Evolutionary conservation across 495 filamentous ascomycete genomes (phyloP), one percentile per base, ranked within the genome.

Genomic region (Xylaria acuta): DNA sequence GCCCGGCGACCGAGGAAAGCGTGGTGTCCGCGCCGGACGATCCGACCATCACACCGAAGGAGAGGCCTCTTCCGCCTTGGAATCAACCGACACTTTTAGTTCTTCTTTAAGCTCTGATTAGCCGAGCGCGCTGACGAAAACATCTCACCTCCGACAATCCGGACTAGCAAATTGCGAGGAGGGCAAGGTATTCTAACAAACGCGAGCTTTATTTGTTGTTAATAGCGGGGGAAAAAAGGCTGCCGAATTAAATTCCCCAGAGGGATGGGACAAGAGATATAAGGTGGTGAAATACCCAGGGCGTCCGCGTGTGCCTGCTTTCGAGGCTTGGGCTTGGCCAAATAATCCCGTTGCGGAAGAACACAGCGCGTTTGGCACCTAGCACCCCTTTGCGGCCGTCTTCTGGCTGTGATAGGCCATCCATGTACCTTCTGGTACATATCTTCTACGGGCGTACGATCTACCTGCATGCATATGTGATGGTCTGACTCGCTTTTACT

Each of bases 311-410:
- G 65, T 67, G 65, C 63, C 63, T 65, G 32, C 65, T 40, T 36
- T 56, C 49, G 65, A 67, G 65, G 65, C 66, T 64, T 64, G 18
- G 69, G 69, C 69, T 71, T 64, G 60, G 69, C 69, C 69, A 25
- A 47, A 62, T 64, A 45, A n/a, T 64, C 69, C 60, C 59, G 22
- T 64, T 58, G 27, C 32, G 47, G 60, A 71, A 51, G 59, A 71
- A 64, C 30, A 63, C 69, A 71, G 69, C 22, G 69, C 69, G 56
- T 71, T 45, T 64, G 45, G n/a, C 34, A 38, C 56, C 56, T 20
- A 59, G 47, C 32, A 70, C 69, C 69, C 59, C 47, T 64, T 71
- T 71, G 62, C 60, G 45, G 47, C 40, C 18, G 27, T 45, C 34
- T 53, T 60, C 40, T 71, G 45, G 59, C 41, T 53, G 49, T 49